Conservation (phyloP, 768 basidiomycete species). For the Pholiota microspora region DNA sequence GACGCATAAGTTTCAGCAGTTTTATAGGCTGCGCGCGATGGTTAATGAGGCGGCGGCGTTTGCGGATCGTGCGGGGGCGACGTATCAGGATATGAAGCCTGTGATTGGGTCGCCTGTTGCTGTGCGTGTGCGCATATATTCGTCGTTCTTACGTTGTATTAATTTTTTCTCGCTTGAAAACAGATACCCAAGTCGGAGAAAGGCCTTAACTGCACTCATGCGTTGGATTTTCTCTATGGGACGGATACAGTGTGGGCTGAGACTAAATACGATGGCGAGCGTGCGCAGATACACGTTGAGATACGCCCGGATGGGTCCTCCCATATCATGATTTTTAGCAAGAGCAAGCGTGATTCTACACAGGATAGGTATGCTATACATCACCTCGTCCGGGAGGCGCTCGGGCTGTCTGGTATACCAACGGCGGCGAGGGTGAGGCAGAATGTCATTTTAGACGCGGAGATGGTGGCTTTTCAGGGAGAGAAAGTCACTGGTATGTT, state of each 20-base stretch:
- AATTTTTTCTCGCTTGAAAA: background rate
- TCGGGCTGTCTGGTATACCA: constrained; percentile 31
- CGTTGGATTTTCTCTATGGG: constrained; percentile 41
- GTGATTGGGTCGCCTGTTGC: constrained; percentile 61
- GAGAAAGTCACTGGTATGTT: constrained; percentile 64
- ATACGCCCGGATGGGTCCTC: constrained; percentile 32
- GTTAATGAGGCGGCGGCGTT: constrained; percentile 54
- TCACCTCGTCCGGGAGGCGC: constrained; percentile 53
- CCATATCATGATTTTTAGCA: constrained; percentile 80
- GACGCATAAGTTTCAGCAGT: constrained; percentile 45
- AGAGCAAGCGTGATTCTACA: constrained; percentile 84
- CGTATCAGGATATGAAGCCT: constrained; percentile 31
- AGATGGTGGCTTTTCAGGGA: constrained; percentile 85
- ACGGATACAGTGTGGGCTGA: constrained; percentile 72
- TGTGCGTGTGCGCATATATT: constrained; percentile 30
- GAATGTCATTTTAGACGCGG: constrained; percentile 70
- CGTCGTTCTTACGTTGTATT: background rate
- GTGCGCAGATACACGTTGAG: constrained; percentile 89
- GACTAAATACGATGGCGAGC: constrained; percentile 93
- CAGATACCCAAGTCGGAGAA: constrained; percentile 85
- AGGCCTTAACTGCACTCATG: constrained; percentile 58
- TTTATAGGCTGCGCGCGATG: constrained; percentile 54
- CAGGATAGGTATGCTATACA: constrained; percentile 69
- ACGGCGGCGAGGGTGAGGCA: constrained; percentile 25
- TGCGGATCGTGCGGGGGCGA: constrained; percentile 29